Evolutionary conservation across 768 basidiomycete species (phyloP).

Genomic region (Phlegmacium glaucopus): DNA sequence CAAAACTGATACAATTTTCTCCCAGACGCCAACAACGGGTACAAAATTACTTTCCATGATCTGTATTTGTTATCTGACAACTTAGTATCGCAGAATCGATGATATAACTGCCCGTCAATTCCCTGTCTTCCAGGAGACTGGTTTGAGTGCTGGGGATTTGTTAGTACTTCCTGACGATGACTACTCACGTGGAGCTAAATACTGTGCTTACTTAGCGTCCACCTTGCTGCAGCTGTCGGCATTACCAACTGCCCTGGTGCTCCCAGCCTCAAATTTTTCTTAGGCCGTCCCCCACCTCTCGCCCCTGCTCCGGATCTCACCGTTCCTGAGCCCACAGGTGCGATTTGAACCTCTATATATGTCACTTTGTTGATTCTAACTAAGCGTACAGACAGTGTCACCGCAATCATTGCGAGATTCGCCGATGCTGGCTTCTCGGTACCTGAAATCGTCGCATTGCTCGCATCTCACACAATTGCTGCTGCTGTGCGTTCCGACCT

Average conservation of each 20-base stretch:
- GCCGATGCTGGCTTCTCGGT: slow-evolving; percentile 24
- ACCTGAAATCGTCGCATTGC: slow-evolving; percentile 18
- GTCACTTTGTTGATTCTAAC: neutral
- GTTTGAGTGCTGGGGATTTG: slow-evolving; percentile 15
- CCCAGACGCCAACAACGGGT: slow-evolving; percentile 14
- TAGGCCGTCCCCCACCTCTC: slow-evolving; percentile 23
- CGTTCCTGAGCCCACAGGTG: slow-evolving; percentile 15
- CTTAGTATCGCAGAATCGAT: slow-evolving; percentile 8
- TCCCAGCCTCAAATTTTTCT: slow-evolving; percentile 26
- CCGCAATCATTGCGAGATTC: slow-evolving; percentile 19
- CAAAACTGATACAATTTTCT: neutral
- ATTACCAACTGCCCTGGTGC: slow-evolving; percentile 33
- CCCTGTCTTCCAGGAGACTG: slow-evolving; percentile 11
- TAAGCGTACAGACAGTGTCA: slow-evolving; percentile 15
- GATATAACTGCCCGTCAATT: slow-evolving; percentile 13
- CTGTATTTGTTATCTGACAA: neutral
- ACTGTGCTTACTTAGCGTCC: slow-evolving; percentile 7
- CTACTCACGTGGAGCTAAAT: neutral
- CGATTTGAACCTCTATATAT: neutral
- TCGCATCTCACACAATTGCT: slow-evolving; percentile 22
- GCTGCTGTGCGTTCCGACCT: slow-evolving; percentile 9
- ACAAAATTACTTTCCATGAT: neutral
- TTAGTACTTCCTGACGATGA: slow-evolving; percentile 1
- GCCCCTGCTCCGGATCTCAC: slow-evolving; percentile 19
- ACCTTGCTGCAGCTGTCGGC: slow-evolving; percentile 23